Base-by-base conservation (phyloP, 75 land plant species). In the Larix kaempferi region DNA sequence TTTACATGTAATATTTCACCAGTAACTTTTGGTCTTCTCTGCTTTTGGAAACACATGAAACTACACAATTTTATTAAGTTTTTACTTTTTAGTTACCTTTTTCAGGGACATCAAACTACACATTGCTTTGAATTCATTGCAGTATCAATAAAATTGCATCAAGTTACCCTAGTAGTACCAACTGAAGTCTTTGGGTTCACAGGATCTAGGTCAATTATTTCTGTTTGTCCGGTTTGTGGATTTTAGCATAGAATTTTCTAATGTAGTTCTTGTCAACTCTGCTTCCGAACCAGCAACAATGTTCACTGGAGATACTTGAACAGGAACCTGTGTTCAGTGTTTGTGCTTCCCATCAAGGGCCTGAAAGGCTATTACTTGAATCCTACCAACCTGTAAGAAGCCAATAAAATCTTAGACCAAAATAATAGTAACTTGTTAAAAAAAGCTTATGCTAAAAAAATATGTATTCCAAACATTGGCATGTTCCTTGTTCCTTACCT, bases 351-450 rank as follows among this genome's bases (percentile, higher is more conserved):
- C 93, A 82, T 92, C 89, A 15, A 82, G 63, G 13, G 93, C 90
- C 72, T 95, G 98, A 59, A 95, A 95, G 13, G 98, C 98, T 73
- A 88, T 95, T 4, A 91, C 95, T 77, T 95, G 98, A 62, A 95
- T 90, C 78, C 95, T 79, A 60, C 98, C 98, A 57, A 92, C 95
- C 95, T 93, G 80, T 59, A 67, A 78, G 57, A 63, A 49, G 22
- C 21, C 37, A n/a, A 37, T 12, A 78, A 22, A 78, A 13, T 62
- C 21, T 15, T 54, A 74, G 52, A 1, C 15, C 14, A 14, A 71
- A 54, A 37, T 16, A 17, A 17, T 17, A 59, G 61, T 59, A 1
- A 59, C n/a, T n/a, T n/a, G n/a, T n/a, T 29, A 0, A 25, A 19
- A 75, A 44, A 29, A 29, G 33, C 33, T 29, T 1, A 29, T 29